Conservation (phyloP, 2,329 filamentous ascomycete genomes). For the Colletotrichum simmondsii region DNA sequence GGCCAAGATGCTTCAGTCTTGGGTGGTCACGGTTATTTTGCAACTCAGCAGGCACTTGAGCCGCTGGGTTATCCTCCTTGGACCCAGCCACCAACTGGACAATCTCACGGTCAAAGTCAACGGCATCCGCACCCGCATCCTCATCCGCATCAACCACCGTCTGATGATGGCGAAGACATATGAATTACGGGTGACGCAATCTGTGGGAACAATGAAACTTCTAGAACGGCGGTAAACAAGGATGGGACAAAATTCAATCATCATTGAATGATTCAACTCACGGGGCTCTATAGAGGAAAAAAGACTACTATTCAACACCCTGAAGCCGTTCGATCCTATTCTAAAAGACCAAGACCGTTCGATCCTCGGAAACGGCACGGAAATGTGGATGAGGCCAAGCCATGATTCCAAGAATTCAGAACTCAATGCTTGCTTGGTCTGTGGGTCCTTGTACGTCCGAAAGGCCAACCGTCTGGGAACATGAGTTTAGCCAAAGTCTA, state of each 20-base stretch:
- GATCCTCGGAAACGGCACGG: background rate
- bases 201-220: background rate
- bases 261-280: background rate
- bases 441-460: constrained; percentile 32
- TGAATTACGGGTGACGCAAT: background rate
- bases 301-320: too few relatives aligned
- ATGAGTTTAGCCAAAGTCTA: background rate
- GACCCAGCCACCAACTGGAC: background rate
- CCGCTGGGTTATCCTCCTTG: constrained; percentile 1
- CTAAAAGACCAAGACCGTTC: background rate
- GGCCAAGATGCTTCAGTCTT: constrained; percentile 13
- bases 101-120: background rate
- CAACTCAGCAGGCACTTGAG: constrained; percentile 2
- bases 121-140: background rate
- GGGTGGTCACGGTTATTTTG: background rate
- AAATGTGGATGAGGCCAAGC: background rate
- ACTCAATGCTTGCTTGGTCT: constrained; percentile 31
- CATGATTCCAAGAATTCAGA: background rate
- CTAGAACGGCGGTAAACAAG: too few relatives aligned
- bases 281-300: background rate
- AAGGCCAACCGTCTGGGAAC: constrained; percentile 31
- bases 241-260: background rate
- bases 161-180: constrained; percentile 8
- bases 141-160: background rate
- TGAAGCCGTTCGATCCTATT: background rate